Conservation (phyloP, 129 eudicot genomes). For the Artemisia argyi region DNA sequence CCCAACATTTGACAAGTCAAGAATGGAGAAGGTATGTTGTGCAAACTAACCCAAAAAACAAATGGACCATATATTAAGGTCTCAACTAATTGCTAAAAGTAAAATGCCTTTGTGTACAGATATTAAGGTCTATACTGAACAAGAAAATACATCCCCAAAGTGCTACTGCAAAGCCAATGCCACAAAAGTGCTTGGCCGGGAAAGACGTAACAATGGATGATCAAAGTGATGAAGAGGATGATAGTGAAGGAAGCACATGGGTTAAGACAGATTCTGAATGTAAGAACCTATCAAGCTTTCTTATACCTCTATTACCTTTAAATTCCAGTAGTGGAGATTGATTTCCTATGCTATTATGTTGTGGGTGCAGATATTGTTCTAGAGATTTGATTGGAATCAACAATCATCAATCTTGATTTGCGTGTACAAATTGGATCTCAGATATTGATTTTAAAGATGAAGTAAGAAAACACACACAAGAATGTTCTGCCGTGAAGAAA, state of each 20-base stretch:
- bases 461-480: conserved; percentile 20
- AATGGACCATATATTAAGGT: background rate
- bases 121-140: conserved; percentile 67
- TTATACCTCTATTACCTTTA: background rate
- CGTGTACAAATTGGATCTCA: conserved; percentile 35
- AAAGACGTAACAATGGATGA: conserved; percentile 30
- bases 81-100: background rate
- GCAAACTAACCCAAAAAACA: too few relatives aligned
- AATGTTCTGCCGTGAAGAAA: conserved; percentile 13
- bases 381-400: conserved; percentile 55
- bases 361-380: conserved; percentile 84
- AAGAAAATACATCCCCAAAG: conserved; percentile 87
- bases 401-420: conserved; percentile 20
- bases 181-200: conserved; percentile 45
- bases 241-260: conserved; percentile 60
- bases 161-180: conserved; percentile 27
- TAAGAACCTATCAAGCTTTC: conserved; percentile 29
- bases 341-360: background rate
- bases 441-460: conserved; percentile 20
- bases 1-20: conserved; percentile 47
- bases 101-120: conserved; percentile 32
- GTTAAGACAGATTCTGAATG: conserved; percentile 91
- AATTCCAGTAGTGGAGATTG: background rate
- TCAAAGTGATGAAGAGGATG: conserved; percentile 33
- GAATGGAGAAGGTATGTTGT: conserved; percentile 62